Conservation (phyloP, 2,329 filamentous ascomycete genomes). For the Hypoxylon sp. region DNA sequence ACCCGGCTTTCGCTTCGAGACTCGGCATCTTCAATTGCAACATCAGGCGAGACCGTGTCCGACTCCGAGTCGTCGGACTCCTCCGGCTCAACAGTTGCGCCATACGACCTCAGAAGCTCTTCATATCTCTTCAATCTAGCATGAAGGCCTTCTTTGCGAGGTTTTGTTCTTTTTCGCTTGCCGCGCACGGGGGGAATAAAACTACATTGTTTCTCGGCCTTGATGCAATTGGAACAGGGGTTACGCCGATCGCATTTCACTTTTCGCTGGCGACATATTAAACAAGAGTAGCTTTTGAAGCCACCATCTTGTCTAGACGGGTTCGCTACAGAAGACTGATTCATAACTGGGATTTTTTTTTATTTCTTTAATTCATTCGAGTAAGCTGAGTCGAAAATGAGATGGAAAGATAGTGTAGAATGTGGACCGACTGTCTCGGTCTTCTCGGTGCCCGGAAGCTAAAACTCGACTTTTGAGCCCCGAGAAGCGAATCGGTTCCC, state of each 20-base stretch:
- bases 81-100: slow-evolving; percentile 46
- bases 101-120: slow-evolving; percentile 41
- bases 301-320: slow-evolving; percentile 14
- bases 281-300: slow-evolving; percentile 51
- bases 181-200: slow-evolving; percentile 53
- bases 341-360: slow-evolving; percentile 12
- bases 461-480: slow-evolving; percentile 43
- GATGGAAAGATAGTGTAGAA: neutral
- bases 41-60: slow-evolving; percentile 43
- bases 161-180: slow-evolving; percentile 49
- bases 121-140: slow-evolving; percentile 45
- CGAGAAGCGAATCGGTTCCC: slow-evolving; percentile 35
- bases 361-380: neutral
- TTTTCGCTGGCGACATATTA: slow-evolving; percentile 58
- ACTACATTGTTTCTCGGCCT: slow-evolving; percentile 56
- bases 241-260: slow-evolving; percentile 60
- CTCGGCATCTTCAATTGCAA: slow-evolving; percentile 38
- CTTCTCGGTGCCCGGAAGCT: slow-evolving; percentile 43
- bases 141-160: slow-evolving; percentile 45
- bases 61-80: slow-evolving; percentile 42
- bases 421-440: slow-evolving; percentile 5
- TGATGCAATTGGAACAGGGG: slow-evolving; percentile 63
- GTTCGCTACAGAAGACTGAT: slow-evolving; percentile 3
- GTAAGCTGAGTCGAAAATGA: neutral
- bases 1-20: slow-evolving; percentile 16